phyloP scores from a whole-genome alignment of 116 monocot genomes.

The Thalassia testudinum region DNA sequence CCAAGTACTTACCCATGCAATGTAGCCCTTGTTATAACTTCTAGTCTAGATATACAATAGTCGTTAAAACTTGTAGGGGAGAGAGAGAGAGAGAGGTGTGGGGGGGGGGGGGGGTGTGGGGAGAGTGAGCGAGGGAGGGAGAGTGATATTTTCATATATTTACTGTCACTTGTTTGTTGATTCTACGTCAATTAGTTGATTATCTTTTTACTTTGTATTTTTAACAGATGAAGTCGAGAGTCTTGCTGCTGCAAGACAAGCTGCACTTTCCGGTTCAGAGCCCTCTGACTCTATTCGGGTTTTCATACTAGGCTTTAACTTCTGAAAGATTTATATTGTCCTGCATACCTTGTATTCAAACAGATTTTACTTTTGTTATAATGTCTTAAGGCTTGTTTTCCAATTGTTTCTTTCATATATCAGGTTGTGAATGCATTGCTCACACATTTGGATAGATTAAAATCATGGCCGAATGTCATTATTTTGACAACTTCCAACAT shows the following conservation, averaged over 20 bases:
- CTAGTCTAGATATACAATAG: too few species aligned
- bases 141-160: too few species aligned
- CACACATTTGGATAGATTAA: conserved; percentile 95
- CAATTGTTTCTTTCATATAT: conserved; percentile 12
- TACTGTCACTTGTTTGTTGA: too few species aligned
- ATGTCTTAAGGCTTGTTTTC: neutral
- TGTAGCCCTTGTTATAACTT: neutral
- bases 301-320: neutral
- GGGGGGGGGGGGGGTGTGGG: neutral
- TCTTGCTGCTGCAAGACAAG: conserved; percentile 94
- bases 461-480: conserved; percentile 84
- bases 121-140: neutral
- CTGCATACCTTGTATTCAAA: too few species aligned
- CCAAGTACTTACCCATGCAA: neutral
- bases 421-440: conserved; percentile 98
- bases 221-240: conserved; percentile 95
- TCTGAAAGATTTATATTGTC: too few species aligned
- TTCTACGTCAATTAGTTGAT: too few species aligned
- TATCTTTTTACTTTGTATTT: too few species aligned
- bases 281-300: conserved; percentile 98
- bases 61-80: too few species aligned
- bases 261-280: conserved; percentile 94
- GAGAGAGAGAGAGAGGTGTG: too few species aligned
- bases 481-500: conserved; percentile 96
- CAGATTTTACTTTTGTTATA: too few species aligned